These are phyloP conservation scores for Leishmania martiniquensis DNA, from an alignment of 208 protist species.

Conservation along the genomic window DNA sequence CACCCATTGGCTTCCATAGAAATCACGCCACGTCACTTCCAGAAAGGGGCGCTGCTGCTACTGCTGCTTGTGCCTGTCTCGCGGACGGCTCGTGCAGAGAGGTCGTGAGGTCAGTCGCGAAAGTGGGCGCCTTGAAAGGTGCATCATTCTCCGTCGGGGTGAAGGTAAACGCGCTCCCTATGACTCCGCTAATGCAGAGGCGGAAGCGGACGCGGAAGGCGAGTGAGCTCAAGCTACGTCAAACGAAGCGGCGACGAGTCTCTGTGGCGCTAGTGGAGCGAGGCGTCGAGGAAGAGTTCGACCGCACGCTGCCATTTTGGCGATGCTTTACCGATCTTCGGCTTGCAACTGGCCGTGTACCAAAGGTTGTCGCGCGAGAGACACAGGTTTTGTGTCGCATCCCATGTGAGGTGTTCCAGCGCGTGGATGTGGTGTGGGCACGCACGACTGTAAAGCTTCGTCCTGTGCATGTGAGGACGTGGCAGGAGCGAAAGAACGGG, in stretches of 20 bases:
- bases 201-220: slow-evolving; percentile 8
- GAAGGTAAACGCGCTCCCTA: background rate
- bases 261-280: slow-evolving; percentile 33
- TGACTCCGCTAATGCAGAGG: background rate
- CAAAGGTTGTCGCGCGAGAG: slow-evolving; percentile 36
- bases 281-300: slow-evolving; percentile 55
- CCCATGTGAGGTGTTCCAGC: slow-evolving; percentile 54
- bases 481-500: slow-evolving; percentile 5
- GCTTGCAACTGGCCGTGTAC: slow-evolving; percentile 15
- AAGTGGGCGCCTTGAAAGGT: background rate
- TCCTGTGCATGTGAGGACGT: background rate
- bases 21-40: background rate
- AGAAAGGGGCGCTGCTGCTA: background rate
- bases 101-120: background rate
- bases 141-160: background rate
- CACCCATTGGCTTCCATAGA: background rate
- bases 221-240: slow-evolving; percentile 3
- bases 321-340: slow-evolving; percentile 59
- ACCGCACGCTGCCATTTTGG: slow-evolving; percentile 76
- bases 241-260: slow-evolving; percentile 23
- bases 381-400: slow-evolving; percentile 40
- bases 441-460: slow-evolving; percentile 42
- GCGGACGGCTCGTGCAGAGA: too few relatives aligned
- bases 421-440: slow-evolving; percentile 74
- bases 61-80: too few relatives aligned